Evolutionary conservation across 2,329 filamentous ascomycete species (phyloP).

Genomic region (Pseudogymnoascus sp.): DNA sequence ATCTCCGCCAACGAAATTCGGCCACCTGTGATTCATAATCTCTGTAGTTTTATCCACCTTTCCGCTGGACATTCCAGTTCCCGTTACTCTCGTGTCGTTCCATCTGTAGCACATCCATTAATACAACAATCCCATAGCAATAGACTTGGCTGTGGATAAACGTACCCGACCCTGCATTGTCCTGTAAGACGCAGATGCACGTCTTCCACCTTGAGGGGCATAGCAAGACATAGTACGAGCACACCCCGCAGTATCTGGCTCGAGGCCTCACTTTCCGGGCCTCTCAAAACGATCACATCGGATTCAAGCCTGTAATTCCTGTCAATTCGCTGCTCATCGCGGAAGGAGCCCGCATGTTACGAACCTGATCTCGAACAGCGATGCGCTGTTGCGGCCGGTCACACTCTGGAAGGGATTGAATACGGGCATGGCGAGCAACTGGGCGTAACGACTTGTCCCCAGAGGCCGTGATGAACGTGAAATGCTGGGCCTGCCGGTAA

Average conservation of each 20-base stretch:
- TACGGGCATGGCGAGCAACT: slow-evolving; percentile 23
- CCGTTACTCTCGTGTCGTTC: slow-evolving; percentile 43
- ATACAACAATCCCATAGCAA: neutral
- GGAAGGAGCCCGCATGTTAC: slow-evolving; percentile 7
- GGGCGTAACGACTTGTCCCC: neutral
- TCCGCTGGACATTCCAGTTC: slow-evolving; percentile 50
- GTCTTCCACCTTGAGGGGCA: slow-evolving; percentile 62
- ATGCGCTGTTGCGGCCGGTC: slow-evolving; percentile 27
- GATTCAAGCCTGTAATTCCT: slow-evolving; percentile 54
- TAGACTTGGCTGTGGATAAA: slow-evolving; percentile 19
- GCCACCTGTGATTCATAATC: slow-evolving; percentile 63
- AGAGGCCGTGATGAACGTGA: neutral
- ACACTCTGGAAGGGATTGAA: slow-evolving; percentile 29
- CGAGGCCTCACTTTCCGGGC: slow-evolving; percentile 63
- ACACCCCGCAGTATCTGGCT: slow-evolving; percentile 66
- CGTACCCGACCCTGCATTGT: slow-evolving; percentile 59
- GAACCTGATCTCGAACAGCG: slow-evolving; percentile 32
- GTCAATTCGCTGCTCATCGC: slow-evolving; percentile 13
- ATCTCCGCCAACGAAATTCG: slow-evolving; percentile 50
- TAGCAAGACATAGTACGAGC: slow-evolving; percentile 63
- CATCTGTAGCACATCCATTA: slow-evolving; percentile 32
- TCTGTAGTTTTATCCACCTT: slow-evolving; percentile 49
- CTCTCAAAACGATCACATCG: slow-evolving; percentile 71
- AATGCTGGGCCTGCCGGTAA: neutral
- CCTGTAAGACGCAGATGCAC: slow-evolving; percentile 64